These are phyloP conservation scores for Pycnococcus provasolii DNA, from an alignment of 139 green algal genomes.

Conservation along the genomic window DNA sequence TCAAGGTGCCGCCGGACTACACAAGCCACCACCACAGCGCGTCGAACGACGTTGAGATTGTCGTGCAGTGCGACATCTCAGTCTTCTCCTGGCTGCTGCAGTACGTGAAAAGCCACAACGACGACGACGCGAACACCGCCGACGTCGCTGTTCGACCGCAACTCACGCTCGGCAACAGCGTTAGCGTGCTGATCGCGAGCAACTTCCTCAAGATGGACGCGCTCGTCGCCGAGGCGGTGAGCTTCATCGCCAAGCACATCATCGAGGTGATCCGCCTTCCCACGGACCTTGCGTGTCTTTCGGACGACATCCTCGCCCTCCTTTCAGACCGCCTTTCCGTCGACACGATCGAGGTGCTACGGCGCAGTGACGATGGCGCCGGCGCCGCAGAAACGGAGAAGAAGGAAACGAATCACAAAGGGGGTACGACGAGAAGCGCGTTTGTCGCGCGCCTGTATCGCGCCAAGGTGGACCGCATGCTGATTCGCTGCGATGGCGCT, in stretches of 20 bases:
- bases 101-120: conserved; percentile 11
- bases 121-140: not conserved
- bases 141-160: not conserved
- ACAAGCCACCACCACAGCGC: not conserved
- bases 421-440: too few species aligned
- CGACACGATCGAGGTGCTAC: not conserved
- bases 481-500: too few species aligned
- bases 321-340: not conserved
- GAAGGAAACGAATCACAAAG: too few species aligned
- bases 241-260: conserved; percentile 10
- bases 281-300: conserved; percentile 8
- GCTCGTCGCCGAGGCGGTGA: conserved; percentile 9
- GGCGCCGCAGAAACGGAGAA: too few species aligned
- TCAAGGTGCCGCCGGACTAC: too few species aligned
- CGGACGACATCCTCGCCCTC: conserved; percentile 6
- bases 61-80: conserved; percentile 19
- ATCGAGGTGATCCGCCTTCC: conserved; percentile 1
- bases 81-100: conserved; percentile 22
- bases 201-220: conserved; percentile 20
- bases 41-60: conserved; percentile 13
- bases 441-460: too few species aligned
- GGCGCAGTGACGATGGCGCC: too few species aligned
- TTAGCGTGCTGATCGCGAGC: conserved; percentile 13
- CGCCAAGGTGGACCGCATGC: too few species aligned
- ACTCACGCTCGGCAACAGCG: conserved; percentile 12